Evolutionary conservation across 805 yeast species (phyloP), one percentile per base, ranked within the genome.

Genomic region (Metschnikowia similis): DNA sequence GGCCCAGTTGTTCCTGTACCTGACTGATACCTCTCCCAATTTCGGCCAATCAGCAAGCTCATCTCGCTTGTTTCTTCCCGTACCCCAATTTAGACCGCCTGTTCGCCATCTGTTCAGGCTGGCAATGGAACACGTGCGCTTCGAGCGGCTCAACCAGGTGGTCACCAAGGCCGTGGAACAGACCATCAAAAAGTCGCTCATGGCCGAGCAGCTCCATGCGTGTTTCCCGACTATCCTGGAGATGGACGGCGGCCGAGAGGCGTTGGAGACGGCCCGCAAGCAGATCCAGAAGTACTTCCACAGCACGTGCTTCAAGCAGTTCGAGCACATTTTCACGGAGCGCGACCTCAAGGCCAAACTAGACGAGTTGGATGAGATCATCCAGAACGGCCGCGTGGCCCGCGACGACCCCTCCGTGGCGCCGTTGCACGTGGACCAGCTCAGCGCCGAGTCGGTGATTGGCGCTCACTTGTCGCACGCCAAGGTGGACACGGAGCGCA

Each of bases 211-310:
- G 52, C 61, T 83, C 26, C 65, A 70, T 45, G 59, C 74, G 17
- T 82, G 87, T 59, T 83, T 79, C 59, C 87, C 87, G 2, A 63
- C 66, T 6, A 71, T 81, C 39, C 72, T 83, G 2, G 48, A 60
- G n/a, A 64, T 75, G 13, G 69, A 66, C n/a, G 73, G 70, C 26
- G 85, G 84, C 3, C 63, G 67, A 3, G 66, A 66, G 26, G 61
- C 74, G 3, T 63, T 82, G 9, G 70, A 71, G 17, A 71, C 74
- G 27, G 83, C 84, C 7, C 69, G 81, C 43, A 65, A 69, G 17
- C 87, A 82, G 56, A 76, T 83, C 10, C 67, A 73, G 14, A 69
- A 71, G 37, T 80, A 76, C 54, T 82, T 84, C 81, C 70, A 69
- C 37, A 65, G 68, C 29, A 70, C 76, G n/a, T 70, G 77, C 28